Base-by-base conservation (phyloP, 306 rosid species). In the Acacia acuminata region DNA sequence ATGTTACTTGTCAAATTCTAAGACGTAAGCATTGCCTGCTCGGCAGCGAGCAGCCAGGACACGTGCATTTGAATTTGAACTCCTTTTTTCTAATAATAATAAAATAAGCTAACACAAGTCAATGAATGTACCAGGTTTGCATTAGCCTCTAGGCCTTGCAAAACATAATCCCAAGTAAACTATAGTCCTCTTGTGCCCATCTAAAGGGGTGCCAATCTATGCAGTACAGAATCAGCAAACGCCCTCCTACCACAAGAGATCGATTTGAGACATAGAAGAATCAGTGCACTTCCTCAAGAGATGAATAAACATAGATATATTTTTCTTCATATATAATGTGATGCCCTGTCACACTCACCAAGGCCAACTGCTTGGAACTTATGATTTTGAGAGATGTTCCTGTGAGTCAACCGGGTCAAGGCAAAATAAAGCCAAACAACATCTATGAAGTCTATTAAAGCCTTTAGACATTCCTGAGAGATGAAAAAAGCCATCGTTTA, bases 301-400 rank as follows among this genome's bases (percentile, higher is more conserved):
- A 66, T 66, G 34, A 43, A 55, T 27, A 80, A 44, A 61, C 73
- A 63, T 43, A 71, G 38, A 66, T 36, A 79, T 60, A 69, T 78
- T 45, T 43, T 48, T 73, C 72, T 4, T 45, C 34, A 8, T 22
- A 69, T 15, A 27, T 15, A 16, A 73, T 78, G 77, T 58, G 25
- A 64, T 78, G 78, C 43, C 51, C 51, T 77, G 66, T 66, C 71
- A 78, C 55, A 91, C 94, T 88, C 89, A 96, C 99, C 99, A 70
- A 96, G 98, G 70, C 99, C 99, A 84, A 96, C 99, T 40, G 99
- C 98, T 87, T 96, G 99, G 85, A 96, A 96, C 77, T 96, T 96
- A 80, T 96, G 98, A 86, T 94, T 96, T 73, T 96, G 99, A 75
- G 99, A 92, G 84, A 96, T 96, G 58, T 96, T 94, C 82, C 99